A percentile compares a stretch with the other conserved stretches of the same genome.
phyloP scores from a whole-genome alignment of 2,329 filamentous ascomycete species.

The Penicillium sp. region DNA sequence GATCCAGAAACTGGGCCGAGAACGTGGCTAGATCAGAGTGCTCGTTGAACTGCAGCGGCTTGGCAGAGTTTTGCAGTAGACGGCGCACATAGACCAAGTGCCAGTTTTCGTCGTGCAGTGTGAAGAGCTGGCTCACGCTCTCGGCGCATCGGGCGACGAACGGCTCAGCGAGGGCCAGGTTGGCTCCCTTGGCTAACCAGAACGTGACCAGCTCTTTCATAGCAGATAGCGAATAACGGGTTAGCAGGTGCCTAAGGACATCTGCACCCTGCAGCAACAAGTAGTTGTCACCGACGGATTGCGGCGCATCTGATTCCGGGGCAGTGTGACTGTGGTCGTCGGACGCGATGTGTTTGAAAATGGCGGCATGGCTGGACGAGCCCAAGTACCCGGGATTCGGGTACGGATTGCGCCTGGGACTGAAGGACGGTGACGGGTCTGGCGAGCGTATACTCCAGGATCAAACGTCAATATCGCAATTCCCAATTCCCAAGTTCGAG shows the following conservation, averaged over 20 bases:
- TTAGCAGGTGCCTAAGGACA: conserved; percentile 23
- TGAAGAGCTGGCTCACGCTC: conserved; percentile 24
- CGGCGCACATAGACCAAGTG: conserved; percentile 24
- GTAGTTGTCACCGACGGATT: conserved; percentile 22
- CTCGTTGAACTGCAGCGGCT: conserved; percentile 15
- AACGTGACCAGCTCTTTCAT: conserved; percentile 27
- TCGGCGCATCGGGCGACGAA: conserved; percentile 24
- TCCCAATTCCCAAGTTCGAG: neutral
- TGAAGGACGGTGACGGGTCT: conserved; percentile 20
- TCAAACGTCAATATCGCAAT: neutral
- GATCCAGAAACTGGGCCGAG: conserved; percentile 24
- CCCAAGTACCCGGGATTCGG: conserved; percentile 31
- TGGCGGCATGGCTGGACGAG: conserved; percentile 29
- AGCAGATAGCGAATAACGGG: conserved; percentile 18
- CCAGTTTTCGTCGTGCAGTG: conserved; percentile 23
- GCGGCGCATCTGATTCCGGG: conserved; percentile 2
- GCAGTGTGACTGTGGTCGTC: conserved; percentile 10
- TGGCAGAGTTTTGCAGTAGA: conserved; percentile 22
- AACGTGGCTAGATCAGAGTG: conserved; percentile 16
- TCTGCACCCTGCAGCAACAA: conserved; percentile 27
- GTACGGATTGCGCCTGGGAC: conserved; percentile 24
- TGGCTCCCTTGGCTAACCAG: conserved; percentile 27
- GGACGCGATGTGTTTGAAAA: conserved; percentile 29
- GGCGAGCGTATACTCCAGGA: conserved; percentile 13
- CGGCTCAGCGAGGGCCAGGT: conserved; percentile 25